A percentile compares a stretch with the other conserved stretches of the same genome.
Conservation (phyloP, 768 basidiomycete species). For the Lyophyllum atratum region DNA sequence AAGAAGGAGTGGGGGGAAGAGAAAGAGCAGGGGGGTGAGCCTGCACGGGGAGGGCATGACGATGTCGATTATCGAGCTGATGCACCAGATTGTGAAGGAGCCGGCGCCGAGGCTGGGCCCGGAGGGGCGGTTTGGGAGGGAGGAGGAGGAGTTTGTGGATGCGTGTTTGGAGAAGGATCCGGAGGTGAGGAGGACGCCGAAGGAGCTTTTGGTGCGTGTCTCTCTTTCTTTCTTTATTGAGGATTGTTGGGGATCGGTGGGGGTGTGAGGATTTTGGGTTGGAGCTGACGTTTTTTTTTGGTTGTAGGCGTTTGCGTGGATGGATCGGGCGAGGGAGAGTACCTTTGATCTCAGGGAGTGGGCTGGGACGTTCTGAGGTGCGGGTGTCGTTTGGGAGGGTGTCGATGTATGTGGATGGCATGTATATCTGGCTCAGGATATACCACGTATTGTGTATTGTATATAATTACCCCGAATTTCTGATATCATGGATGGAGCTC, state of each 20-base stretch:
- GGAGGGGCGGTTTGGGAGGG: slow-evolving; percentile 61
- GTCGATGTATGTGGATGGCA: too few species aligned
- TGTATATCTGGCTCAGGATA: too few species aligned
- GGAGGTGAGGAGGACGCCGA: slow-evolving; percentile 76
- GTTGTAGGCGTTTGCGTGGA: slow-evolving; percentile 71
- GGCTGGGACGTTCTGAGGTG: slow-evolving; percentile 64
- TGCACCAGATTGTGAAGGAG: slow-evolving; percentile 98
- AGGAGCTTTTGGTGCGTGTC: slow-evolving; percentile 72
- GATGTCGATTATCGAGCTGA: slow-evolving; percentile 94
- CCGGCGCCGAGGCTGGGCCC: slow-evolving; percentile 86
- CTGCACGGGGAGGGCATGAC: slow-evolving; percentile 91
- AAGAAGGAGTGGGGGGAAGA: slow-evolving; percentile 28
- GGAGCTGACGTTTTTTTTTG: slow-evolving; percentile 1
- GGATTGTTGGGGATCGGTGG: too few species aligned
- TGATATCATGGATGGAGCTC: too few species aligned
- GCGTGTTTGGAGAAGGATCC: slow-evolving; percentile 91
- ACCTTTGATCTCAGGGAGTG: slow-evolving; percentile 75
- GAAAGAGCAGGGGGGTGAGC: slow-evolving; percentile 86
- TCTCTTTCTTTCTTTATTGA: slow-evolving; percentile 2
- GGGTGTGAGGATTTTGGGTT: too few species aligned
- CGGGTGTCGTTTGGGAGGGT: too few species aligned
- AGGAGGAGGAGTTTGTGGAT: slow-evolving; percentile 85
- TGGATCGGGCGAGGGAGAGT: slow-evolving; percentile 56
- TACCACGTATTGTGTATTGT: too few species aligned
- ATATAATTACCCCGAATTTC: too few species aligned